Conservation (phyloP, 2,329 filamentous ascomycete genomes). For the Aspergillus brasiliensis region DNA sequence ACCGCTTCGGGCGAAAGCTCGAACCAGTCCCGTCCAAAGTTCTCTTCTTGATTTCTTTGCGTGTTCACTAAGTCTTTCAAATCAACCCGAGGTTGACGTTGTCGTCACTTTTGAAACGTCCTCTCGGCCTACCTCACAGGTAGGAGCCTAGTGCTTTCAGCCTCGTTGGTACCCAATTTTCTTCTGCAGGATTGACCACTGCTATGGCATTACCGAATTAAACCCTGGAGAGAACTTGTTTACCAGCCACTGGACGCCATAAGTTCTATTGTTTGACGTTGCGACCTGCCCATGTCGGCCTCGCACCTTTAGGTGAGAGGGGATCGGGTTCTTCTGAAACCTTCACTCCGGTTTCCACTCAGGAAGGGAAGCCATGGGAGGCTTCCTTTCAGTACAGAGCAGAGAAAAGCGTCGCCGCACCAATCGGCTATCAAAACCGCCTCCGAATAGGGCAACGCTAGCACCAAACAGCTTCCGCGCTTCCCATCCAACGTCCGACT, state of each 20-base stretch:
- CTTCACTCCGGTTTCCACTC: not conserved
- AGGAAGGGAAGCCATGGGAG: constrained; percentile 35
- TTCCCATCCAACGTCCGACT: constrained; percentile 13
- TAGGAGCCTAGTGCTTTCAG: constrained; percentile 2
- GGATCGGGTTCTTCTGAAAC: constrained; percentile 1
- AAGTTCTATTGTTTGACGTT: not conserved
- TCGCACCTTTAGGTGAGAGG: not conserved
- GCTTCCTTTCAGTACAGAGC: constrained; percentile 35
- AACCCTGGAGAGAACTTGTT: not conserved
- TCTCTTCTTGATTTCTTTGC: not conserved
- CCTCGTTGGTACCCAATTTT: not conserved
- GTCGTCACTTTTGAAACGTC: not conserved
- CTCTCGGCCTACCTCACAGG: not conserved
- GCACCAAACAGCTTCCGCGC: constrained; percentile 15
- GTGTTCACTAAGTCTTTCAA: not conserved
- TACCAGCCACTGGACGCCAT: not conserved
- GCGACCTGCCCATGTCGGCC: not conserved
- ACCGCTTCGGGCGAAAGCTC: not conserved
- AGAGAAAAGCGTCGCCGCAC: constrained; percentile 36
- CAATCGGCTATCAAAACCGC: constrained; percentile 42
- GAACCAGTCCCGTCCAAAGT: not conserved
- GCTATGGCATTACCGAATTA: not conserved
- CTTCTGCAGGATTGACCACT: not conserved
- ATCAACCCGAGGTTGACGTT: not conserved
- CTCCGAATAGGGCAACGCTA: constrained; percentile 28